A percentile compares a stretch with the other conserved stretches of the same genome.
Conservation (phyloP, 331 rosid species). For the Acacia pycnantha region DNA sequence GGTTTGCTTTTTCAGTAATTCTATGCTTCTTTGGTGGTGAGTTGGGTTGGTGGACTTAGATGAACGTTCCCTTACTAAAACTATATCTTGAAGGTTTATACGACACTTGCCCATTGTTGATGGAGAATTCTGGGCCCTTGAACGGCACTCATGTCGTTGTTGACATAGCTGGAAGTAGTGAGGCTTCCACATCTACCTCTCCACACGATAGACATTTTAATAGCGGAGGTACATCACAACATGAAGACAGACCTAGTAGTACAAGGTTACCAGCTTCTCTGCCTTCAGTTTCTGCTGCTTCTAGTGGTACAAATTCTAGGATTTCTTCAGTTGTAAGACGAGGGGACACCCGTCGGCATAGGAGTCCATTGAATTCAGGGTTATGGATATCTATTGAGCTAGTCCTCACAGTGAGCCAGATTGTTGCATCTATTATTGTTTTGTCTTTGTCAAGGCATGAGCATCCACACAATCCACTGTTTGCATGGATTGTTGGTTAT, state of each 20-base stretch:
- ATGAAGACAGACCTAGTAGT: constrained; percentile 54
- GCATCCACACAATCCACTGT: constrained; percentile 74
- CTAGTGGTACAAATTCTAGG: constrained; percentile 64
- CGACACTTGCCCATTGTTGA: constrained; percentile 43
- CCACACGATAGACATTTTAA: constrained; percentile 51
- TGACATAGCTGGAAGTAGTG: constrained; percentile 53
- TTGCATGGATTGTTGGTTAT: constrained; percentile 85
- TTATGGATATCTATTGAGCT: constrained; percentile 90
- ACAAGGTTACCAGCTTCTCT: constrained; percentile 33
- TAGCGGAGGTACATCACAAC: constrained; percentile 40
- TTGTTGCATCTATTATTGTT: constrained; percentile 76
- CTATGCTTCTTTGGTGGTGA: constrained; percentile 41
- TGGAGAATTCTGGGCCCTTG: constrained; percentile 56
- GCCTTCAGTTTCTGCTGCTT: constrained; percentile 44
- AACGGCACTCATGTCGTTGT: constrained; percentile 51
- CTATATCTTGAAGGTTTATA: constrained; percentile 45
- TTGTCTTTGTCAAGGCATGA: constrained; percentile 79
- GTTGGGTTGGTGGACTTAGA: constrained; percentile 51
- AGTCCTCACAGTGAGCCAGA: constrained; percentile 76
- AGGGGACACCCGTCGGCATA: constrained; percentile 69
- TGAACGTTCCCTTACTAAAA: constrained; percentile 54
- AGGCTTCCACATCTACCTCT: constrained; percentile 53
- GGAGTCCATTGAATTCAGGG: constrained; percentile 92
- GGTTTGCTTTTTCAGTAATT: constrained; percentile 23
- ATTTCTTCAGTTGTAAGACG: constrained; percentile 60